Conservation (phyloP, 163 green algal genomes). For the Scenedesmus sp. region DNA sequence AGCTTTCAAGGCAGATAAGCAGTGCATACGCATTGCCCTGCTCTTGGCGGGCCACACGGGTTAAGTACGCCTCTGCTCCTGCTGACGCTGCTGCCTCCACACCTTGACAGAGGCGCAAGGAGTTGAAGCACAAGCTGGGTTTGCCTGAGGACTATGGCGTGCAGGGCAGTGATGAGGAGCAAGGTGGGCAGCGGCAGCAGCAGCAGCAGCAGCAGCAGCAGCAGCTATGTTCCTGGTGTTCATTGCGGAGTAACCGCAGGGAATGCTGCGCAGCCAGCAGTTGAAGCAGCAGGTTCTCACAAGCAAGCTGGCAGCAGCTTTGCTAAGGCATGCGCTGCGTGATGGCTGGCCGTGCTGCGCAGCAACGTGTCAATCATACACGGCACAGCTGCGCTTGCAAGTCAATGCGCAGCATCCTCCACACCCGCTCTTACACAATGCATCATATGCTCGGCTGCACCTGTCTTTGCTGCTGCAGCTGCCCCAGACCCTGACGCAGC, state of each 20-base stretch:
- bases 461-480: neutral
- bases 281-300: neutral
- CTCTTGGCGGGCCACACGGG: neutral
- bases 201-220: neutral
- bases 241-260: neutral
- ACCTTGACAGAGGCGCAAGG: slow-evolving; percentile 48
- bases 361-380: neutral
- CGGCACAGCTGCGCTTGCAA: no score
- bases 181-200: slow-evolving; percentile 12
- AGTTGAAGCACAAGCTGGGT: slow-evolving; percentile 61
- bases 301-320: neutral
- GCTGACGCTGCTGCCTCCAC: slow-evolving; percentile 8
- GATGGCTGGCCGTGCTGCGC: neutral
- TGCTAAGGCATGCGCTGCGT: neutral
- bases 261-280: neutral
- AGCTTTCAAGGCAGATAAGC: neutral
- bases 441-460: neutral
- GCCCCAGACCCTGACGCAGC: neutral
- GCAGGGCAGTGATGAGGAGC: slow-evolving; percentile 42
- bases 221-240: neutral
- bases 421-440: neutral
- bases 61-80: neutral
- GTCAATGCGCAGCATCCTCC: no score
- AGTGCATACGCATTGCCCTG: neutral
- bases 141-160: slow-evolving; percentile 62